These are phyloP conservation scores for Salmacisia buchloeana DNA, from an alignment of 1,284 basidiomycete species.

Conservation along the genomic window DNA sequence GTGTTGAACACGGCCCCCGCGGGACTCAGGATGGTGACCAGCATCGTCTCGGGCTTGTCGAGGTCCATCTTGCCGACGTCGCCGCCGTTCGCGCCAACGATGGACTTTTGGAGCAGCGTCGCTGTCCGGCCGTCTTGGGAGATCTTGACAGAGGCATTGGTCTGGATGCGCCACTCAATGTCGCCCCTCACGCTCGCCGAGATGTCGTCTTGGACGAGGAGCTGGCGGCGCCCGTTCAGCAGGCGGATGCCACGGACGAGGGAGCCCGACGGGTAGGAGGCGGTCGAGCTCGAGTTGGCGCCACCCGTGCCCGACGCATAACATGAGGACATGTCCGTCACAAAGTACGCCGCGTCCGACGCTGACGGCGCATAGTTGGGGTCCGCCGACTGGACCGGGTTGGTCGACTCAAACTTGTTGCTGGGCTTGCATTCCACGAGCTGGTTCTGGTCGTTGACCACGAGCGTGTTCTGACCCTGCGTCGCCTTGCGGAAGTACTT, in stretches of 20 bases:
- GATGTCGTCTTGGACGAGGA: constrained; percentile 60
- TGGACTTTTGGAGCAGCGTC: constrained; percentile 61
- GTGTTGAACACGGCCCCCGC: constrained; percentile 8
- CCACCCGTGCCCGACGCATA: constrained; percentile 61
- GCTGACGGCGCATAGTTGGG: constrained; percentile 57
- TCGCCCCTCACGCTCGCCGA: constrained; percentile 24
- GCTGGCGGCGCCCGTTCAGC: constrained; percentile 78
- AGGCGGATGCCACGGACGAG: constrained; percentile 80
- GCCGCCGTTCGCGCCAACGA: constrained; percentile 58
- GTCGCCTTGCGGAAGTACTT: constrained; percentile 81
- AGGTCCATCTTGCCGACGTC: constrained; percentile 8
- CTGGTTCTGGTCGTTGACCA: constrained; percentile 76
- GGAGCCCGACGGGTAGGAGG: not conserved
- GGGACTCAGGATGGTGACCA: constrained; percentile 57
- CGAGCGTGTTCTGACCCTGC: constrained; percentile 91
- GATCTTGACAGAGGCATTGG: constrained; percentile 64
- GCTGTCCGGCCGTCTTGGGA: constrained; percentile 55
- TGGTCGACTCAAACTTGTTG: constrained; percentile 59
- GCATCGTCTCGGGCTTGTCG: constrained; percentile 50
- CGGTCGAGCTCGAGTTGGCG: no score
- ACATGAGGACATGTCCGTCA: constrained; percentile 71
- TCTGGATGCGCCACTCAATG: constrained; percentile 90
- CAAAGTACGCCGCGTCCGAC: constrained; percentile 76
- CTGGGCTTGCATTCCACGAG: constrained; percentile 65
- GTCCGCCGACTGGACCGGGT: constrained; percentile 71